Base-by-base conservation (phyloP, 2,329 filamentous ascomycete species). In the Plenodomus lindquistii region DNA sequence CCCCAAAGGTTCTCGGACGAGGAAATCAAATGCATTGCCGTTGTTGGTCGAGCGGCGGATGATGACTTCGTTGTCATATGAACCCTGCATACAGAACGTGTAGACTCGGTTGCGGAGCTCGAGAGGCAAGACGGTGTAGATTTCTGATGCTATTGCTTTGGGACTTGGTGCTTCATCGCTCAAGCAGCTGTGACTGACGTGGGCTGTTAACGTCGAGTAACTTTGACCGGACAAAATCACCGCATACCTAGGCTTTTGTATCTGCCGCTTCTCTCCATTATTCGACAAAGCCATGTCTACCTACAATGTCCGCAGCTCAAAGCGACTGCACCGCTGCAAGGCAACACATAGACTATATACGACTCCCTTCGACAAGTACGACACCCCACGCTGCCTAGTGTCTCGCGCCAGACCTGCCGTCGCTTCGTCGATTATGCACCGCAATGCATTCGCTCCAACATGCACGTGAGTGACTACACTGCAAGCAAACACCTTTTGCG, bases 61-160 rank as follows among this genome's bases (percentile, higher is more conserved):
- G 9, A 63, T 51, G 13, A 63, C 58, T 22, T 63, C 58, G 18
- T 61, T 52, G 40, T 63, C 60, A 13, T 52, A 52, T 3, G 36
- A 16, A 10, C 60, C 52, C 37, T 61, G 48, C 7, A 60, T 49
- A 15, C 54, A 61, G 27, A 52, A 61, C 3, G 48, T 41, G 34
- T 60, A 55, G 44, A 63, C 48, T 19, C 50, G 46, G 22, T 61
- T 51, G 20, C 60, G 60, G 27, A 63, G 49, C 34, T 63, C 60
- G 41, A 56, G 55, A 24, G 60, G 58, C n/a, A 63, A 40, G 36
- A 29, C 36, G 10, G 39, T 42, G 20, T 56, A 54, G 18, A 56
- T 38, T 4, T 36, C 36, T 10, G 37, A 35, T 19, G 43, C 11
- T 31, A 31, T 7, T 8, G 27, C 6, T 4, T 7, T 31, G 27